These are phyloP conservation scores for Fusarium redolens DNA, from an alignment of 2,329 filamentous ascomycete genomes.

Conservation along the genomic window DNA sequence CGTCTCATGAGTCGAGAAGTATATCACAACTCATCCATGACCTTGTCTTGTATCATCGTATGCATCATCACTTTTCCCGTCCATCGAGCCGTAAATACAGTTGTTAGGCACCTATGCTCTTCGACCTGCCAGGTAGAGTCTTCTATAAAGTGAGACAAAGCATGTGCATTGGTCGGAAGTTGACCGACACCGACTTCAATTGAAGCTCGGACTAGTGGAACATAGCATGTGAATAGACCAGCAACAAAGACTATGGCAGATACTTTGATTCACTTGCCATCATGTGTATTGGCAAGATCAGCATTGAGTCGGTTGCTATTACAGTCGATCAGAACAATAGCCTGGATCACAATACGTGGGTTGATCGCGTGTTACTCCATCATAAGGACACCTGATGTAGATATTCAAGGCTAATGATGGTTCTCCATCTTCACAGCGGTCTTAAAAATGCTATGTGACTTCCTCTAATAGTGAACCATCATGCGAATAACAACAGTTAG, in stretches of 20 bases:
- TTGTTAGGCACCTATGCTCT: neutral
- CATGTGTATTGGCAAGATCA: neutral
- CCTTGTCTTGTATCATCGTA: neutral
- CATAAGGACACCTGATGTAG: neutral
- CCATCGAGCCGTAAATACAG: neutral
- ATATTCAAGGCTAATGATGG: neutral
- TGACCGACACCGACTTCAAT: conserved; percentile 12
- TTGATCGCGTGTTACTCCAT: neutral
- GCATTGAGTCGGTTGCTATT: neutral
- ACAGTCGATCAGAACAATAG: neutral
- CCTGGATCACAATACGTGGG: neutral
- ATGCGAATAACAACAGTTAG: neutral
- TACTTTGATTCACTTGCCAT: neutral
- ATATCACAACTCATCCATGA: neutral
- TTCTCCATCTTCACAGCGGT: neutral
- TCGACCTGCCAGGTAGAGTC: neutral
- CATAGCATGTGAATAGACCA: conserved; percentile 1
- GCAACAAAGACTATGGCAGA: neutral
- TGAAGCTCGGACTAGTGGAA: conserved; percentile 17
- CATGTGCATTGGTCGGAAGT: conserved; percentile 20
- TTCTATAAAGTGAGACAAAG: neutral
- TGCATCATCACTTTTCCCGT: conserved; percentile 9
- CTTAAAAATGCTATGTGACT: neutral
- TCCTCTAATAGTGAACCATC: neutral
- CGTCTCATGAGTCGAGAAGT: neutral